phyloP scores from a whole-genome alignment of 495 filamentous ascomycete genomes.

The Lentithecium fluviatile region DNA sequence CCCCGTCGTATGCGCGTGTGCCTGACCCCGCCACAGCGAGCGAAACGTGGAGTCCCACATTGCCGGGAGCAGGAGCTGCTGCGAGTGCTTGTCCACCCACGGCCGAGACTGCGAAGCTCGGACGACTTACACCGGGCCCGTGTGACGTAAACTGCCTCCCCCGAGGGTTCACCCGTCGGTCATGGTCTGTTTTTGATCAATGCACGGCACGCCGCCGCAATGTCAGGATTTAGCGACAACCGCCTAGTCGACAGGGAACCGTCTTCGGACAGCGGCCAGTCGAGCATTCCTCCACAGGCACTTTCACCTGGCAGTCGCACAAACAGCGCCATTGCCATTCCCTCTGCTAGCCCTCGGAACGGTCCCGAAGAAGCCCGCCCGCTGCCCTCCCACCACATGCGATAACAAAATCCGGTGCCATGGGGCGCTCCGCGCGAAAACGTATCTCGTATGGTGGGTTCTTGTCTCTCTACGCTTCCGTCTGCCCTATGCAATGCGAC shows the following conservation, averaged over 20 bases:
- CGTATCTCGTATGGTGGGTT: conserved; percentile 43
- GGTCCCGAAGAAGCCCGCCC: background rate
- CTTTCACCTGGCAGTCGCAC: too few species aligned
- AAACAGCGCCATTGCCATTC: background rate
- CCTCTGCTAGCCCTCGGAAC: background rate
- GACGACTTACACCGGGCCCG: too few species aligned
- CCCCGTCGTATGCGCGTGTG: background rate
- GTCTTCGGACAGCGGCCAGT: too few species aligned
- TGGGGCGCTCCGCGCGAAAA: conserved; percentile 42
- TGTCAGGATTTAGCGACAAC: too few species aligned
- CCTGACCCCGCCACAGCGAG: conserved; percentile 6
- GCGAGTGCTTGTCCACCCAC: background rate
- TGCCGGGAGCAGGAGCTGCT: conserved; percentile 5
- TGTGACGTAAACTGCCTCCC: too few species aligned
- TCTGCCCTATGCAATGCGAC: background rate
- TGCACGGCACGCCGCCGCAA: too few species aligned
- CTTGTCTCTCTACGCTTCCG: background rate
- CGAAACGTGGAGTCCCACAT: conserved; percentile 18
- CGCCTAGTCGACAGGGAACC: too few species aligned
- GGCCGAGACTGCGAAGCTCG: too few species aligned
- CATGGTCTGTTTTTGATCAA: too few species aligned
- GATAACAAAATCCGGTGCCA: conserved; percentile 28
- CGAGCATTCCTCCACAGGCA: too few species aligned
- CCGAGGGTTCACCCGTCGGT: too few species aligned
- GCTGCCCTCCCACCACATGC: conserved; percentile 23